These are phyloP conservation scores for Ammopiptanthus mongolicus DNA, from an alignment of 306 rosid species.

Conservation along the genomic window DNA sequence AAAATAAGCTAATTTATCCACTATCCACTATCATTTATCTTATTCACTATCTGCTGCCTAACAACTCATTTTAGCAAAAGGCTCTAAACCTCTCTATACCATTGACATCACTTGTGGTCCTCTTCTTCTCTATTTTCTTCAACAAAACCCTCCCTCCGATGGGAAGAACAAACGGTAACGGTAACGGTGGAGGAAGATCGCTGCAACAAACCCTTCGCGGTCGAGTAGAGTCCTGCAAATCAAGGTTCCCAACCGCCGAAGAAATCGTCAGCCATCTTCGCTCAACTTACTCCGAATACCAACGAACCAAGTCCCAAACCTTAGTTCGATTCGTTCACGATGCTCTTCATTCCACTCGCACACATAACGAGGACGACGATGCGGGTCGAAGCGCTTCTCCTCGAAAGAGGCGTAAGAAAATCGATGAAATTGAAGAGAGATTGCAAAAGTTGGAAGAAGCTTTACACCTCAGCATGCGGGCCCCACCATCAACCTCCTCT, in stretches of 20 bases:
- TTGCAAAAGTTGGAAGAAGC: constrained; percentile 26
- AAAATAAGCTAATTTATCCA: too few relatives aligned
- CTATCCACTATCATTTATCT: too few relatives aligned
- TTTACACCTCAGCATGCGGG: background rate
- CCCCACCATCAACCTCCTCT: background rate
- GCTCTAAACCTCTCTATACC: too few relatives aligned
- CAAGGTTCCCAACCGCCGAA: constrained; percentile 29
- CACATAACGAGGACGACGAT: background rate
- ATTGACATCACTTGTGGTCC: too few relatives aligned
- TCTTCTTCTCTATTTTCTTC: too few relatives aligned
- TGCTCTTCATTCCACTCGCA: constrained; percentile 19
- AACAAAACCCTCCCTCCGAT: too few relatives aligned
- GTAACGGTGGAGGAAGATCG: constrained; percentile 14
- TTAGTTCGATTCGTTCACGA: constrained; percentile 39
- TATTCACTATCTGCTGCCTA: too few relatives aligned
- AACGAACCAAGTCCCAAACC: constrained; percentile 29
- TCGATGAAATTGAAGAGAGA: constrained; percentile 34
- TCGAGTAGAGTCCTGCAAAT: constrained; percentile 33
- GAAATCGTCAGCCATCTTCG: constrained; percentile 51
- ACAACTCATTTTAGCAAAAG: too few relatives aligned
- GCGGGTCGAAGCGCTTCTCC: constrained; percentile 9
- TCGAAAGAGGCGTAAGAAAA: constrained; percentile 38
- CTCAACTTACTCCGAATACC: constrained; percentile 47
- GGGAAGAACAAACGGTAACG: background rate
- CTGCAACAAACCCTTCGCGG: constrained; percentile 34